Evolutionary conservation across 208 protist genomes (phyloP).

Genomic region (Entamoeba invadens): DNA sequence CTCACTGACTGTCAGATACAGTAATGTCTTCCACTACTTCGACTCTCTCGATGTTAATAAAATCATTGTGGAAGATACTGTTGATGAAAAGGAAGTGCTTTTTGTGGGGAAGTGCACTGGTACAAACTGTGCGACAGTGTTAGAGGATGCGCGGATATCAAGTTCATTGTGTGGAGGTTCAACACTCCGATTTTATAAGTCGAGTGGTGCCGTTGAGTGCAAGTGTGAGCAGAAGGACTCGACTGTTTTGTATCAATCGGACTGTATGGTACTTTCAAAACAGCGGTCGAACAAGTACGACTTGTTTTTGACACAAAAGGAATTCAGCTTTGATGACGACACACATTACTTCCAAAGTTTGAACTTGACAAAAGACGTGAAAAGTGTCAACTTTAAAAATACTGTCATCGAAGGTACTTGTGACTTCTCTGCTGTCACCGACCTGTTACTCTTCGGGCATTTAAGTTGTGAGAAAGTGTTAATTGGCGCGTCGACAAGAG

Average conservation of each 20-base stretch:
- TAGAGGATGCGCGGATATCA: not conserved
- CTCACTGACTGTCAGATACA: not conserved
- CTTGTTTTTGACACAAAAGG: not conserved
- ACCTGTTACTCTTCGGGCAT: not conserved
- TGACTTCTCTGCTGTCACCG: not conserved
- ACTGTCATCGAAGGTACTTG: not conserved
- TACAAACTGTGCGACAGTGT: not conserved
- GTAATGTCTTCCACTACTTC: not conserved
- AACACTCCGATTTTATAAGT: not conserved
- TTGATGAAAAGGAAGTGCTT: not conserved
- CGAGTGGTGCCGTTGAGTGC: not conserved
- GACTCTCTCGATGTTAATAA: not conserved
- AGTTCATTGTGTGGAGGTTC: not conserved
- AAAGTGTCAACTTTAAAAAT: not conserved
- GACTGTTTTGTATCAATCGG: not conserved
- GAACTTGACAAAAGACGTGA: not conserved
- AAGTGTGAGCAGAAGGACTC: not conserved
- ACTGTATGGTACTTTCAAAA: not conserved
- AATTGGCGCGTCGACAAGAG: not conserved
- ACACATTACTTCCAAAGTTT: not conserved
- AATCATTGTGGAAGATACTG: not conserved
- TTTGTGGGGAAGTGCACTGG: not conserved
- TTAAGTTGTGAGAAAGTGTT: not conserved
- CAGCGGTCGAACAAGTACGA: not conserved
- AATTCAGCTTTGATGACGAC: not conserved